These are phyloP conservation scores for Cercospora citrullina DNA, from an alignment of 2,329 filamentous ascomycete species.

Conservation along the genomic window DNA sequence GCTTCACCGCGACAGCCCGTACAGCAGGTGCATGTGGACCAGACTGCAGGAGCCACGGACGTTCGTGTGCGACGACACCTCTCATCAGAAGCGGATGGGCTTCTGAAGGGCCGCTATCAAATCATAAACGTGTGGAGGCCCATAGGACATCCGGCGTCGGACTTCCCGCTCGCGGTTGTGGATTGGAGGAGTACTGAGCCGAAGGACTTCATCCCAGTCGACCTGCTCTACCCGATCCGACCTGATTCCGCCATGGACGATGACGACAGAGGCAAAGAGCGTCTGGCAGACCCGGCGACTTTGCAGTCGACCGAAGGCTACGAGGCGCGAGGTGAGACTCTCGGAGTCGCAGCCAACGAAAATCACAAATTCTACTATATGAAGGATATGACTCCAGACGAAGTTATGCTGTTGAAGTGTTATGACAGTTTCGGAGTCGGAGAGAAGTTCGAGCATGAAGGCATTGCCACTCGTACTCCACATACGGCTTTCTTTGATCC, in stretches of 20 bases:
- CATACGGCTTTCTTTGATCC: constrained; percentile 81
- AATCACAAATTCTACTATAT: constrained; percentile 64
- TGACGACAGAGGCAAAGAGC: constrained; percentile 62
- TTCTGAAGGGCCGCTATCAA: constrained; percentile 61
- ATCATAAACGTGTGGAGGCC: constrained; percentile 73
- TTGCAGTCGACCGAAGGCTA: constrained; percentile 59
- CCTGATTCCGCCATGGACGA: constrained; percentile 41
- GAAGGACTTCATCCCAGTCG: constrained; percentile 60
- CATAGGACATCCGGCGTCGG: constrained; percentile 62
- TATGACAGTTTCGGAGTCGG: constrained; percentile 49
- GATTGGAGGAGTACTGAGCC: constrained; percentile 62
- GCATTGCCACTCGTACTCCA: constrained; percentile 53
- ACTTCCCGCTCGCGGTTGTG: constrained; percentile 68
- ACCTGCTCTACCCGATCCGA: constrained; percentile 62
- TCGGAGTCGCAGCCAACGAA: constrained; percentile 58
- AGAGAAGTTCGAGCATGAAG: constrained; percentile 41
- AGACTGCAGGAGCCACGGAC: constrained; percentile 64
- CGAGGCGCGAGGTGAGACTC: constrained; percentile 63
- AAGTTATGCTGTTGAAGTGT: constrained; percentile 56
- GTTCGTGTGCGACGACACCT: constrained; percentile 63
- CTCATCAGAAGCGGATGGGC: constrained; percentile 55
- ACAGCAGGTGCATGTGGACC: constrained; percentile 70
- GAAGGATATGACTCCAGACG: constrained; percentile 64
- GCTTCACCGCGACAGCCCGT: constrained; percentile 63
- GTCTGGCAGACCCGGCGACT: constrained; percentile 51